Evolutionary conservation across 805 yeast species (phyloP), one percentile per base, ranked within the genome.

Genomic region (Pichia pseudocactophila): DNA sequence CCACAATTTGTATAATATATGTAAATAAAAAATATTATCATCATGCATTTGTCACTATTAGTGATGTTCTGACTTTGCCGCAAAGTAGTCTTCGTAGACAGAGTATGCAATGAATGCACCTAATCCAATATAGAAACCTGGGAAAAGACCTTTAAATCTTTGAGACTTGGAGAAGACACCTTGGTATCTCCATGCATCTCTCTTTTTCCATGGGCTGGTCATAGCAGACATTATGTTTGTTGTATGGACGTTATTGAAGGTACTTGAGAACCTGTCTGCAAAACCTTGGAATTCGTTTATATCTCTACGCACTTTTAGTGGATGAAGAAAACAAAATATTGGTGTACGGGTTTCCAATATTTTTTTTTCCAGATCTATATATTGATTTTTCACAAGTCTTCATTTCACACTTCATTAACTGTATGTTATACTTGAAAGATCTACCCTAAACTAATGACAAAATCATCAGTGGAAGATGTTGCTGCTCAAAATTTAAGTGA

Each of bases 181-280:
- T 56, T 78, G 80, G 64, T 78, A 82, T 71, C 95, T 80, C 95
- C 95, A 85, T 37, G 94, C 92, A 61, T 85, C 95, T 72, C 94
- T 42, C 30, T 43, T 48, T 44, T 66, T 71, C 76, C 76, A 70
- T 39, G 74, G 73, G 48, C 68, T 68, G 41, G 56, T 49, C 32
- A 53, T 40, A 34, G 48, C 49, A 35, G 63, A 56, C 61, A 59
- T 58, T 19, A 41, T 50, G 37, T 36, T 22, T 35, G 27, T 6
- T 8, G 17, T 34, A 16, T 28, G 8, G 9, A 32, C 20, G 19
- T 20, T 34, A 28, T 28, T 7, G 11, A 20, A n/a, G n/a, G n/a
- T n/a, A n/a, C n/a, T n/a, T n/a, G n/a, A n/a, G n/a, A n/a, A n/a
- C n/a, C n/a, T n/a, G n/a, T n/a, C n/a, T n/a, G n/a, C n/a, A n/a